These are phyloP conservation scores for Coniochaeta sp. DNA, from an alignment of 2,329 filamentous ascomycete genomes.

Conservation along the genomic window DNA sequence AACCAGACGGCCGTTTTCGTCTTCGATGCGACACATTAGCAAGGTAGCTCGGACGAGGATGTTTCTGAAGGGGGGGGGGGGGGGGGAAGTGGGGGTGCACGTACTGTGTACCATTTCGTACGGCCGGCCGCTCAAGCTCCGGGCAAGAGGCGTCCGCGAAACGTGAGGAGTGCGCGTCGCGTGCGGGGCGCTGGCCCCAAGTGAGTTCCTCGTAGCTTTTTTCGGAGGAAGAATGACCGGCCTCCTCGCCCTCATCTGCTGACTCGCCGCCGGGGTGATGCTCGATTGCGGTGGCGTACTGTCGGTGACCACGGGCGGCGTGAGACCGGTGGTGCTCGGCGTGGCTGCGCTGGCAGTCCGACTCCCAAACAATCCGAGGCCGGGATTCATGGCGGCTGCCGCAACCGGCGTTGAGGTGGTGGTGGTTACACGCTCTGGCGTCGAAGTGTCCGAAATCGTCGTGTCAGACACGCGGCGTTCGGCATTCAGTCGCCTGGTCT, in stretches of 20 bases:
- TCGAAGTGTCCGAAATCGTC: neutral
- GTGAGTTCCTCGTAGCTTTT: neutral
- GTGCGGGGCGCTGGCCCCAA: neutral
- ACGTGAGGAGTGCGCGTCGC: neutral
- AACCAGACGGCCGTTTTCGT: neutral
- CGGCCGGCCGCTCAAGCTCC: neutral
- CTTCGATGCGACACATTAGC: neutral
- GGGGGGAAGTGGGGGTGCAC: too few species aligned
- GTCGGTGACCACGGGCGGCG: neutral
- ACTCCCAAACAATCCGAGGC: neutral
- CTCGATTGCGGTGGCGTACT: neutral
- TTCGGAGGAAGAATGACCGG: neutral
- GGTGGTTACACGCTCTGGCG: neutral
- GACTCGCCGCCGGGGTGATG: neutral
- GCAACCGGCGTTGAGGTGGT: neutral
- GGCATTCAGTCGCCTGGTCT: neutral
- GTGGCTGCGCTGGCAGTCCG: neutral
- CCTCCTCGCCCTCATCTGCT: neutral
- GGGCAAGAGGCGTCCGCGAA: neutral
- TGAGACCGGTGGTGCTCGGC: neutral
- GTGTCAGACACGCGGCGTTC: neutral
- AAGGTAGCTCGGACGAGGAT: neutral
- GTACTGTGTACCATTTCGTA: neutral
- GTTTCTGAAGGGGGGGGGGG: too few species aligned
- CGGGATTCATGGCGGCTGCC: neutral